Evolutionary conservation across 192 early-diverging fungal species (phyloP), one percentile per base, ranked within the genome.

Genomic region (Mortierella antarctica): DNA sequence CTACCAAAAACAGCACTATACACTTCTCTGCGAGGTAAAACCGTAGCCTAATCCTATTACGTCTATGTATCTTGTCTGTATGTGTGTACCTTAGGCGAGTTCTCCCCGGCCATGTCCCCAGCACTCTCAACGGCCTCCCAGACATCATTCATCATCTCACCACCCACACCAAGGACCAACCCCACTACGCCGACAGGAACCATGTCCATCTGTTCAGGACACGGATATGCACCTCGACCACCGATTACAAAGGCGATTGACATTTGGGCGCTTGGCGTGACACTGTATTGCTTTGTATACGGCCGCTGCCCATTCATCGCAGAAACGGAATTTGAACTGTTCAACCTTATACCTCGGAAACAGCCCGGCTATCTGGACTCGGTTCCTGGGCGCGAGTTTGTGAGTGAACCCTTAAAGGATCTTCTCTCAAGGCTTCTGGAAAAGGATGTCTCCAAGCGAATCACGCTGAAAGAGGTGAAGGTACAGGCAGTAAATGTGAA

Each of bases 261-360:
- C 80, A 91, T 99, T 12, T 99, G 98, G 98, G 98, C 98, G 44
- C 87, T 98, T 65, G 98, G 98, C 1, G 97, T 98, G 23, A 98
- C 96, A 11, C 87, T 99, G 15, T 99, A 96, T 84, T 98, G 97
- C 73, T 86, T 99, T 50, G 85, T 97, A 7, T 98, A 92, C 83
- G 98, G 98, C 10, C 84, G 87, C 45, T 95, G 96, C 59, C 98
- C 98, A 14, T 99, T 99, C 82, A 90, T 91, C 18, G 98, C 96
- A 8, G 90, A 95, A 21, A 96, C 93, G 39, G 98, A 99, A 84
- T 97, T 95, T 86, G 98, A 99, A 83, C 84, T 98, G 61, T 98
- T 98, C 82, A 92, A 95, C 80, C 89, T 96, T 21, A 99, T 98
- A 47, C 91, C 94, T 49, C 89, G 85, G 20, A 83, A 92, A 60